Conservation (phyloP, 2,329 filamentous ascomycete genomes). For the Aphanoascus verrucosus region DNA sequence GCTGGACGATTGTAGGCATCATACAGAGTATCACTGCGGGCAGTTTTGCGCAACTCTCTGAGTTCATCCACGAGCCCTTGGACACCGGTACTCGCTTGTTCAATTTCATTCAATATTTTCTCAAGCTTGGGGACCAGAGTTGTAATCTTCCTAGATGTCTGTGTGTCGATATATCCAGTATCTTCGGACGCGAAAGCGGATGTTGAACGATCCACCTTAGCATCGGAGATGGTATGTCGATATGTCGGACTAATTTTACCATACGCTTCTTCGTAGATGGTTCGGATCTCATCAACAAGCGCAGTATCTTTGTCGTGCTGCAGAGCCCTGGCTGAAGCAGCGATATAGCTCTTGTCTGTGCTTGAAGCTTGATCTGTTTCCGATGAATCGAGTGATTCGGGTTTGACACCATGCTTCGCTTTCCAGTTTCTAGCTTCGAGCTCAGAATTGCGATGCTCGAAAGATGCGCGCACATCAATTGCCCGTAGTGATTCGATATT, state of each 20-base stretch:
- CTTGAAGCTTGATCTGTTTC: not conserved
- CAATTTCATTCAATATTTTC: conserved; percentile 1
- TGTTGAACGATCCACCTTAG: no score
- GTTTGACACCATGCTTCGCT: not conserved
- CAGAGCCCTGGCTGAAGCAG: not conserved
- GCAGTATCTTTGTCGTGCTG: not conserved
- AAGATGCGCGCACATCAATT: conserved; percentile 29
- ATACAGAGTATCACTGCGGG: not conserved
- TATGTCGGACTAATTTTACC: conserved; percentile 16
- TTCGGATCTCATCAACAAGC: conserved; percentile 17
- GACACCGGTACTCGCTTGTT: conserved; percentile 3
- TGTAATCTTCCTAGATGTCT: not conserved
- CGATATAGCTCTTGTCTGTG: not conserved
- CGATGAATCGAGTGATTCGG: not conserved
- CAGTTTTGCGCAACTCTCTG: not conserved
- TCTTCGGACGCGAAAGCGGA: not conserved
- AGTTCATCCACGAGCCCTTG: not conserved
- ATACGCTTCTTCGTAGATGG: conserved; percentile 20
- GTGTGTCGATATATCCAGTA: not conserved
- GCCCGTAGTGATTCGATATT: conserved; percentile 28
- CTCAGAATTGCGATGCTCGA: conserved; percentile 17
- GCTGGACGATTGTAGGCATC: not conserved
- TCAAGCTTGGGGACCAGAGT: not conserved
- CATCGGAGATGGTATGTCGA: not conserved
- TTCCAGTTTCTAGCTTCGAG: conserved; percentile 4